Conservation (phyloP, 1,284 basidiomycete species). For the Malassezia dermatis region DNA sequence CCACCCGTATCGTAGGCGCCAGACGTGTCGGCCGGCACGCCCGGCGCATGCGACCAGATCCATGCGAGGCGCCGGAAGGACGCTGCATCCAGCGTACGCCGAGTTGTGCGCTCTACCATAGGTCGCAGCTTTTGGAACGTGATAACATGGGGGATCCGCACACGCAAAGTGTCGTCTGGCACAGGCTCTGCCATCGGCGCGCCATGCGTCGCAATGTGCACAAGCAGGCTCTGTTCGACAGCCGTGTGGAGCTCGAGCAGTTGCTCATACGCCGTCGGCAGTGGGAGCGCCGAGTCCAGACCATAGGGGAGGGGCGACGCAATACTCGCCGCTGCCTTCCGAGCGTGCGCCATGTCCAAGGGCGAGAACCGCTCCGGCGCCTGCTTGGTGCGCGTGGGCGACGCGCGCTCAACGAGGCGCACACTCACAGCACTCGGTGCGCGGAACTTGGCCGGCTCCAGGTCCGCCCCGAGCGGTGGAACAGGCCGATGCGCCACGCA, state of each 20-base stretch:
- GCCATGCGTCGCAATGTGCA: conserved; percentile 38
- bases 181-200: conserved; percentile 20
- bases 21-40: neutral
- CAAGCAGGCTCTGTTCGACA: conserved; percentile 37
- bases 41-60: conserved; percentile 29
- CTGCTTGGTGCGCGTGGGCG: conserved; percentile 1
- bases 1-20: conserved; percentile 13
- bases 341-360: neutral
- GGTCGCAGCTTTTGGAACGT: conserved; percentile 30
- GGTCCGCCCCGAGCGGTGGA: neutral
- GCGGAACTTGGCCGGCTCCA: neutral
- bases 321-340: neutral
- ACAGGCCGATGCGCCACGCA: neutral
- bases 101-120: conserved; percentile 34
- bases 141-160: conserved; percentile 35
- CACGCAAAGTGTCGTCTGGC: conserved; percentile 7
- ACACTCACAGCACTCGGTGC: neutral
- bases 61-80: conserved; percentile 30
- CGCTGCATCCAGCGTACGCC: conserved; percentile 22
- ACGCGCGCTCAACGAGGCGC: conserved; percentile 11
- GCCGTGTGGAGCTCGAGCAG: conserved; percentile 30
- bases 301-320: conserved; percentile 2
- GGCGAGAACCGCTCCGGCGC: neutral
- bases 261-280: conserved; percentile 27
- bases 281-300: conserved; percentile 11